A percentile compares a stretch with the other conserved stretches of the same genome.
phyloP scores from a whole-genome alignment of 345 rosid genomes.

The Syzygium aromaticum region DNA sequence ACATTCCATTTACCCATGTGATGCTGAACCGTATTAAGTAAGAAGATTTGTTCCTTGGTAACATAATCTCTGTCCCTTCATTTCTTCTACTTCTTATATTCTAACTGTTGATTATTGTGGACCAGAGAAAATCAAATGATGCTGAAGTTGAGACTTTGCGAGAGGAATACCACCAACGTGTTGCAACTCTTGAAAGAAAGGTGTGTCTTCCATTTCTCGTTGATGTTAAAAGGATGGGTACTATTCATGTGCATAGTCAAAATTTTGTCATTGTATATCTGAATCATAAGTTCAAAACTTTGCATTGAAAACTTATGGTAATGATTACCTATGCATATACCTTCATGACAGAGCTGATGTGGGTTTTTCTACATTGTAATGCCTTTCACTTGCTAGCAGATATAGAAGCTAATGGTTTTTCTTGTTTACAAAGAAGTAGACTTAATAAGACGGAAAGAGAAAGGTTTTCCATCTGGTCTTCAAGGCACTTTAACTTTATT shows the following conservation, averaged over 20 bases:
- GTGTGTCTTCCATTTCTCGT: slow-evolving; percentile 16
- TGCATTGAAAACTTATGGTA: background rate
- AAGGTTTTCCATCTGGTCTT: background rate
- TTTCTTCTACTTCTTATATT: background rate
- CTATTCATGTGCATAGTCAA: background rate
- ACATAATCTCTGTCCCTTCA: background rate
- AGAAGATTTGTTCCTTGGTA: background rate
- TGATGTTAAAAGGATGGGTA: background rate
- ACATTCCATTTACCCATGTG: background rate
- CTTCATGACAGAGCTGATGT: background rate
- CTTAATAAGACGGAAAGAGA: background rate
- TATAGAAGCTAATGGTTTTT: background rate
- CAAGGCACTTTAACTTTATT: background rate
- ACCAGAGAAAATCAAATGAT: slow-evolving; percentile 81
- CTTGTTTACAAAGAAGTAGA: background rate
- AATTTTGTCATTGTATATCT: background rate
- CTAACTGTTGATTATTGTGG: slow-evolving; percentile 16
- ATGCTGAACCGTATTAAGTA: background rate
- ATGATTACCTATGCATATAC: background rate
- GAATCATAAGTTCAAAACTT: background rate
- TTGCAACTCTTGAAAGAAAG: slow-evolving; percentile 93
- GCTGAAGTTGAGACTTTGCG: slow-evolving; percentile 94
- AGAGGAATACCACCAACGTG: slow-evolving; percentile 98
- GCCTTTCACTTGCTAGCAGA: background rate
- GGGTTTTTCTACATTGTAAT: background rate